Conservation (phyloP, 352 stramenopile genomes). For the Phytophthora parvispora region DNA sequence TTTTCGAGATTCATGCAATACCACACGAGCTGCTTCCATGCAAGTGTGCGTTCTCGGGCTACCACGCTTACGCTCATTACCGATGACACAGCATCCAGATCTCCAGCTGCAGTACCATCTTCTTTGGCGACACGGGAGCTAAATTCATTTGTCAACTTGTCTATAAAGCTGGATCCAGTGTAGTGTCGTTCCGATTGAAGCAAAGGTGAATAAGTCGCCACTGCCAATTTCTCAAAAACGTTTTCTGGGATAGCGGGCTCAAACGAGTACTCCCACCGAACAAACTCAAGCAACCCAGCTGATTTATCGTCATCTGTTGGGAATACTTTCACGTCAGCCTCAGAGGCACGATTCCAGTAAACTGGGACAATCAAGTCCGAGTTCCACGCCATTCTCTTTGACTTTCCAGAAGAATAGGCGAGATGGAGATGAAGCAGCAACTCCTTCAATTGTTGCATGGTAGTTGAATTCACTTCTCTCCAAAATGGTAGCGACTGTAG, state of each 20-base stretch:
- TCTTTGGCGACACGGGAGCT: not conserved
- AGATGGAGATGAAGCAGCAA: conserved; percentile 19
- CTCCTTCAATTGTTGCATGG: conserved; percentile 13
- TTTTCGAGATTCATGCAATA: conserved; percentile 17
- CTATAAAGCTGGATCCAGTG: not conserved
- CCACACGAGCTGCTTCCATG: conserved; percentile 22
- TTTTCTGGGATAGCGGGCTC: conserved; percentile 29
- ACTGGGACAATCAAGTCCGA: conserved; percentile 23
- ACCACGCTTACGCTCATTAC: conserved; percentile 11
- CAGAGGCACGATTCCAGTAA: conserved; percentile 29
- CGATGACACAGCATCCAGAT: not conserved
- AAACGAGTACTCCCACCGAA: conserved; percentile 43
- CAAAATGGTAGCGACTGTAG: conserved; percentile 8
- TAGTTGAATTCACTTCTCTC: conserved; percentile 1
- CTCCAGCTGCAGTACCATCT: not conserved
- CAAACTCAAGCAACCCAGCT: conserved; percentile 4
- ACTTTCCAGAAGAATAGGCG: conserved; percentile 11
- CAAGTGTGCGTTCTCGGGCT: not conserved
- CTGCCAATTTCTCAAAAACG: conserved; percentile 41
- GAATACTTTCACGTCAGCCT: not conserved
- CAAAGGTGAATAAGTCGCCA: conserved; percentile 30
- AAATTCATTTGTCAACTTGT: not conserved
- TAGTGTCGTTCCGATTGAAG: conserved; percentile 12
- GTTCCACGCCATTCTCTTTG: conserved; percentile 13
- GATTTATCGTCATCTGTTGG: not conserved